phyloP scores from a whole-genome alignment of 768 basidiomycete genomes.

The Phlegmacium glaucopus region DNA sequence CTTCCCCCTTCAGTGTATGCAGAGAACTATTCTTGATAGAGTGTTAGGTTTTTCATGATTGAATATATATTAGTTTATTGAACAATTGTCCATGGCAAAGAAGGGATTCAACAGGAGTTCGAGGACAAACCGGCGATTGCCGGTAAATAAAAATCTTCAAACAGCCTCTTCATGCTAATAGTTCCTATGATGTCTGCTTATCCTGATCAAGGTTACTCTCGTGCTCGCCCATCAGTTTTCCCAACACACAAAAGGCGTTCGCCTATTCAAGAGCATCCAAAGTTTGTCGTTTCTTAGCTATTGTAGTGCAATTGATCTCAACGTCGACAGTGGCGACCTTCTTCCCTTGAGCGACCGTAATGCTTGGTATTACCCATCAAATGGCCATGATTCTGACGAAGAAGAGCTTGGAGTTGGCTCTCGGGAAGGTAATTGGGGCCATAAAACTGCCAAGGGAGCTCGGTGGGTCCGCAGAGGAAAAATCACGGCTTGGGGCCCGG shows the following conservation, averaged over 20 bases:
- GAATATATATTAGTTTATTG: too few relatives aligned
- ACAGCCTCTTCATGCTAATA: neutral
- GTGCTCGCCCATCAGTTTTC: slow-evolving; percentile 17
- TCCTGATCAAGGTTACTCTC: slow-evolving; percentile 16
- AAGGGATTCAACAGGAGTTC: neutral
- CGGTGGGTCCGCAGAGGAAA: slow-evolving; percentile 84
- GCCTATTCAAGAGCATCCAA: slow-evolving; percentile 22
- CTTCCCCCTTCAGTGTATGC: slow-evolving; percentile 33
- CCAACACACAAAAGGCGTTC: slow-evolving; percentile 24
- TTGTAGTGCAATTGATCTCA: slow-evolving; percentile 11
- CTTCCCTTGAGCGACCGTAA: slow-evolving; percentile 67
- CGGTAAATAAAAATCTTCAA: neutral
- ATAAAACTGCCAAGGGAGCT: slow-evolving; percentile 70
- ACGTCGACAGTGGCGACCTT: slow-evolving; percentile 25
- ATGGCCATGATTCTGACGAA: slow-evolving; percentile 66
- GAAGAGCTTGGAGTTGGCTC: slow-evolving; percentile 45
- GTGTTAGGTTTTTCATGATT: too few relatives aligned
- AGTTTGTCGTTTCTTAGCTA: slow-evolving; percentile 22
- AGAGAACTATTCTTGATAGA: slow-evolving; percentile 20
- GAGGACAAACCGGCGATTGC: slow-evolving; percentile 14
- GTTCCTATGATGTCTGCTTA: slow-evolving; percentile 14
- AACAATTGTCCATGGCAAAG: neutral
- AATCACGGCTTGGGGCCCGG: slow-evolving; percentile 80
- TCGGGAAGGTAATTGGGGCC: slow-evolving; percentile 78
- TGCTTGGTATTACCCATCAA: slow-evolving; percentile 83